Evolutionary conservation across 371 early-diverging fungal genomes (phyloP), one percentile per base, ranked within the genome.

Genomic region (Mucor indicus): DNA sequence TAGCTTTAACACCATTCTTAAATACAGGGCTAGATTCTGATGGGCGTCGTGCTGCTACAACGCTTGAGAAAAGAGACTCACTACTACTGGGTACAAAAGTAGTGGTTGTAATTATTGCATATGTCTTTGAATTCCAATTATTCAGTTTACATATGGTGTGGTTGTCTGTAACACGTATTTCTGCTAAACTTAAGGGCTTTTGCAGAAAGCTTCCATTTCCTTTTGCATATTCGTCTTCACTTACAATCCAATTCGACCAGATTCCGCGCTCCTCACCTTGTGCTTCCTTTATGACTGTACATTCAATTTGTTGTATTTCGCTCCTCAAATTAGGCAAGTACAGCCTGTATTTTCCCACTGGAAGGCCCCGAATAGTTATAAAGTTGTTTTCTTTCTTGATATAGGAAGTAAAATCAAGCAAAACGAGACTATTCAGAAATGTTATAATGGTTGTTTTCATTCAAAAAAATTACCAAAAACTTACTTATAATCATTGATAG

Each of bases 291-390:
- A 53, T 38, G 4, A 56, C 53, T 2, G 38, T 39, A 23, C 52
- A 53, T 11, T 16, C 17, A n/a, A 53, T 38, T 8, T 19, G 6
- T 1, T 44, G 4, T 23, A 29, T 16, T 2, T 43, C 22, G 7
- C 48, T 22, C 1, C 12, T 31, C 4, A 21, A 20, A 5, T 49
- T 40, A 11, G 45, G 38, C 17, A 56, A 27, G 12, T 44, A 38
- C 2, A 72, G 21, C 8, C 8, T 38, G n/a, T 69, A 73, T 1
- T 17, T 20, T 6, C 74, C 74, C 24, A 52, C 61, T 8, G 65
- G 48, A 9, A 73, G 32, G 1, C 58, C 67, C 19, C 37, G 4
- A 4, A 72, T 43, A 16, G 48, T 16, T 25, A 69, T 38, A 19
- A 30, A 39, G 1, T 45, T 37, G 10, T 42, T 27, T 15, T 38